Conservation (phyloP, 805 yeast species). For the Cyberlindnera americana region DNA sequence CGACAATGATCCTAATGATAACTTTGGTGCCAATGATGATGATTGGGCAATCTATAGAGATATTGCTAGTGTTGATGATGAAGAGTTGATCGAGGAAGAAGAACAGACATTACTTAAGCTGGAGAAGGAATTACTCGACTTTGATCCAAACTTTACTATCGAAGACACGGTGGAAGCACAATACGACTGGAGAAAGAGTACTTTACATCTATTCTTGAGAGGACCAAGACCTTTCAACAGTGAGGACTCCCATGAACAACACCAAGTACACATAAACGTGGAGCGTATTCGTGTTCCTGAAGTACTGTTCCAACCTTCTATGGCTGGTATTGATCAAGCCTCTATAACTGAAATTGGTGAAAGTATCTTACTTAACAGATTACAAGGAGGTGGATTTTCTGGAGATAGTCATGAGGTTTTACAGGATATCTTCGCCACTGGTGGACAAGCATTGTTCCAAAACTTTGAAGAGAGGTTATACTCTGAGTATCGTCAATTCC, state of each 20-base stretch:
- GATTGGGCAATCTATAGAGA: conserved; percentile 93
- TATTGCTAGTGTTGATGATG: conserved; percentile 70
- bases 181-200: conserved; percentile 80
- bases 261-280: conserved; percentile 85
- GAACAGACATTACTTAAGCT: conserved; percentile 53
- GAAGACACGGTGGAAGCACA: conserved; percentile 82
- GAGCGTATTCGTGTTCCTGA: conserved; percentile 94
- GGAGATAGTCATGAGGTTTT: conserved; percentile 53
- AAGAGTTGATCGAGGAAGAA: conserved; percentile 76
- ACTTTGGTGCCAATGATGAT: conserved; percentile 92
- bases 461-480: conserved; percentile 67
- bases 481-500: conserved; percentile 61
- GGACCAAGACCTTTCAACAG: conserved; percentile 88
- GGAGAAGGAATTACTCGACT: conserved; percentile 73
- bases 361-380: conserved; percentile 57
- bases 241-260: conserved; percentile 79
- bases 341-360: conserved; percentile 80
- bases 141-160: conserved; percentile 79
- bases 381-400: conserved; percentile 51
- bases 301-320: conserved; percentile 84
- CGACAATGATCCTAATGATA: conserved; percentile 89
- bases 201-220: conserved; percentile 77
- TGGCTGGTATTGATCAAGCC: conserved; percentile 95
- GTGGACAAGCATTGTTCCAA: conserved; percentile 70
- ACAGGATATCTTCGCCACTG: conserved; percentile 75